Percentiles rank a stretch among this genome's conserved stretches.
phyloP scores from a whole-genome alignment of 139 green algal species.

The Volvox reticuliferus region DNA sequence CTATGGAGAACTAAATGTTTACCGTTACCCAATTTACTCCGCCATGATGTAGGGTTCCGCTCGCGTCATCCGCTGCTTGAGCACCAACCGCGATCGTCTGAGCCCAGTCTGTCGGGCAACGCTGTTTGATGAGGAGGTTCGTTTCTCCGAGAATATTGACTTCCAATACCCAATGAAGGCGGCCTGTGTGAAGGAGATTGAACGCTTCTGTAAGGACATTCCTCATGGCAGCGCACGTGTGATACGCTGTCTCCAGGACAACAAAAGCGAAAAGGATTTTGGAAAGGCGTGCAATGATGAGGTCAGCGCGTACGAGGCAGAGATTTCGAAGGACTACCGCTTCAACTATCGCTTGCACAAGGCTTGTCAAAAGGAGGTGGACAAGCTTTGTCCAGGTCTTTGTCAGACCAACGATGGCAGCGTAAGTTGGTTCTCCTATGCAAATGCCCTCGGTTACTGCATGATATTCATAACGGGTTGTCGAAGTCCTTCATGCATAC shows the following conservation, averaged over 20 bases:
- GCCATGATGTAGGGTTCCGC: constrained; percentile 69
- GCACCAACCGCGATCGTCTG: constrained; percentile 76
- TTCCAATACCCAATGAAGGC: constrained; percentile 89
- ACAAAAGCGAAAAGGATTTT: constrained; percentile 78
- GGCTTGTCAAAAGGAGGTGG: constrained; percentile 81
- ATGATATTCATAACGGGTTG: neutral
- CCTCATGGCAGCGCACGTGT: constrained; percentile 79
- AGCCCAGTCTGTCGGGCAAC: constrained; percentile 67
- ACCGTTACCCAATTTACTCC: no score
- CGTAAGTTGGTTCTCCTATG: constrained; percentile 7
- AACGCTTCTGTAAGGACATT: constrained; percentile 79
- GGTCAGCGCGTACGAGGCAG: constrained; percentile 75
- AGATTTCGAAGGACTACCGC: constrained; percentile 82
- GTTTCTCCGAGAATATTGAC: constrained; percentile 81
- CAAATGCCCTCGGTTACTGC: neutral
- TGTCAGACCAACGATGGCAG: constrained; percentile 62
- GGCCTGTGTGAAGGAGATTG: constrained; percentile 78
- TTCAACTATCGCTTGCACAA: constrained; percentile 90
- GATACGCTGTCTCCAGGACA: constrained; percentile 78
- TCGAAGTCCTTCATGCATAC: neutral
- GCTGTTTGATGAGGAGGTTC: constrained; percentile 79
- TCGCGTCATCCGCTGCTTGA: constrained; percentile 87
- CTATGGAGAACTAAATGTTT: no score
- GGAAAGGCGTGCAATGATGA: constrained; percentile 79
- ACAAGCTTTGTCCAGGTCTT: constrained; percentile 71